Conservation (phyloP, 371 early-diverging fungal species). For the Circinella umbellata region DNA sequence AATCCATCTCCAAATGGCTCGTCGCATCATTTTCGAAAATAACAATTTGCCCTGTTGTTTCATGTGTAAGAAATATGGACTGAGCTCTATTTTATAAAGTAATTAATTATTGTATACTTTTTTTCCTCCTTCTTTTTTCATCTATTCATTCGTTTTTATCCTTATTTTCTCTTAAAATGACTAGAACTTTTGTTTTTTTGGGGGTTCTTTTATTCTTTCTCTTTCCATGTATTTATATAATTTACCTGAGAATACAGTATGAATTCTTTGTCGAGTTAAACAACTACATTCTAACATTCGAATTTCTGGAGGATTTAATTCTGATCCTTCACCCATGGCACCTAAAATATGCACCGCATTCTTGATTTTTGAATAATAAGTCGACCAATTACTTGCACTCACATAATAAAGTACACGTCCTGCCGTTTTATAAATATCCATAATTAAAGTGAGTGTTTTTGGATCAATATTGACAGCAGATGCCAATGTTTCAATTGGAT, state of each 20-base stretch:
- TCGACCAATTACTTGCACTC: constrained; percentile 82
- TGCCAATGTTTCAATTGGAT: constrained; percentile 15
- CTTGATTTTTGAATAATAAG: constrained; percentile 76
- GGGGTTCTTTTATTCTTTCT: too few relatives aligned
- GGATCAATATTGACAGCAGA: constrained; percentile 30
- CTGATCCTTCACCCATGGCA: constrained; percentile 56
- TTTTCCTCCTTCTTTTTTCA: too few relatives aligned
- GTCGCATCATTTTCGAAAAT: constrained; percentile 71
- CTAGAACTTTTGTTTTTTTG: too few relatives aligned
- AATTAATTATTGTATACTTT: too few relatives aligned
- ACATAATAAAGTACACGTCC: constrained; percentile 81
- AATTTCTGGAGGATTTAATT: constrained; percentile 72
- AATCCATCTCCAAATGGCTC: constrained; percentile 89
- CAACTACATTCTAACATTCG: constrained; percentile 77
- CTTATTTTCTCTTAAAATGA: too few relatives aligned
- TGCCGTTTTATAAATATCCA: constrained; percentile 68
- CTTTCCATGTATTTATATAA: neutral
- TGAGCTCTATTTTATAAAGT: constrained; percentile 53
- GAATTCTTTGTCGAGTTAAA: constrained; percentile 67
- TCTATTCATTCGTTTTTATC: too few relatives aligned
- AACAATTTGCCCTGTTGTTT: constrained; percentile 67
- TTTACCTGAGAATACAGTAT: constrained; percentile 71
- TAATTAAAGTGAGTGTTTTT: constrained; percentile 45
- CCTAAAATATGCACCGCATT: constrained; percentile 49
- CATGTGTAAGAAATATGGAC: constrained; percentile 66